Percentiles rank a stretch among this genome's conserved stretches.
Conservation (phyloP, 306 rosid genomes). For the Vachellia pachyceras region DNA sequence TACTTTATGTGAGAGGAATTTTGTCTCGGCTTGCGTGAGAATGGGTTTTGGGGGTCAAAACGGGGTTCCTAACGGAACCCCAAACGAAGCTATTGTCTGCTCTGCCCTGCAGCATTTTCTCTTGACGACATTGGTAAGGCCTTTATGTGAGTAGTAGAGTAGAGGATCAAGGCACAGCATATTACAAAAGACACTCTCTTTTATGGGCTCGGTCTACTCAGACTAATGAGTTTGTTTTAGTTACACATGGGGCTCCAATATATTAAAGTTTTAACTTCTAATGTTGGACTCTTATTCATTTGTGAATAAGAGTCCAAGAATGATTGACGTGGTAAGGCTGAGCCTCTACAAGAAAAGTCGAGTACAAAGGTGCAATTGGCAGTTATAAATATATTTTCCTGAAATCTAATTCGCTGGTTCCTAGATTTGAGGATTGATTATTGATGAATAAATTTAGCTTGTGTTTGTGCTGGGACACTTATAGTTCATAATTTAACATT, state of each 20-base stretch:
- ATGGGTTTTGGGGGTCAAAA: too few species aligned
- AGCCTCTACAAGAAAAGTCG: not conserved
- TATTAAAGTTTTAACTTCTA: not conserved
- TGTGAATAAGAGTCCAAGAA: not conserved
- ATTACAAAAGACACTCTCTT: not conserved
- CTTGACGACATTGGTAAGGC: not conserved
- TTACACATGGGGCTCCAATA: not conserved
- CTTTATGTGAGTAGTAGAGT: not conserved
- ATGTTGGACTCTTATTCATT: not conserved
- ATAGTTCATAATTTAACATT: not conserved
- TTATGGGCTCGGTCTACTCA: not conserved
- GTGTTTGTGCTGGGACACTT: constrained; percentile 16
- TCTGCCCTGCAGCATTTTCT: not conserved
- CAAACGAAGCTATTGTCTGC: too few species aligned
- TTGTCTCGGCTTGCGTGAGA: too few species aligned
- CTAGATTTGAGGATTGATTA: constrained; percentile 14
- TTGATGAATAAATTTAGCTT: constrained; percentile 1
- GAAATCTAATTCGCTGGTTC: not conserved
- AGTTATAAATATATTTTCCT: not conserved
- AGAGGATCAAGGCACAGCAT: not conserved
- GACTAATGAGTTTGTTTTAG: not conserved
- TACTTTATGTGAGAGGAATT: too few species aligned
- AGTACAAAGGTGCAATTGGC: not conserved
- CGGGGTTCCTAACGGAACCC: too few species aligned
- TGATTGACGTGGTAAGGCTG: not conserved